A percentile compares a stretch with the other conserved stretches of the same genome.
Evolutionary conservation across 108 stramenopile genomes (phyloP).

Genomic region (Nitzschia palea): DNA sequence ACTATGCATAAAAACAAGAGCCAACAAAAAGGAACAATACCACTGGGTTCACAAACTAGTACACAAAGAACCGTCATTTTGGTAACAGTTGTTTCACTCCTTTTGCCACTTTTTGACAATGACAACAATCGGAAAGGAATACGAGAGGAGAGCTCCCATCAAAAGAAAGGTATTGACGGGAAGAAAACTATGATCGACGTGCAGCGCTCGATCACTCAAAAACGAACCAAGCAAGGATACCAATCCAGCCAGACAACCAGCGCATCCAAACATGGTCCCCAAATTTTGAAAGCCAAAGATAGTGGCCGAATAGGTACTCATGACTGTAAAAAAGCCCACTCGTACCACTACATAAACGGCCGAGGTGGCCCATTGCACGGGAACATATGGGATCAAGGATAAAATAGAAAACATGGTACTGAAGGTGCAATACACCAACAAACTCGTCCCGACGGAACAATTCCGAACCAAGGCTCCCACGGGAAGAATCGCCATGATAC

Average conservation of each 20-base stretch:
- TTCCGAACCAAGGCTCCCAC: conserved; percentile 18
- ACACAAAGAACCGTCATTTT: no score
- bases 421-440: conserved; percentile 6
- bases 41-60: no score
- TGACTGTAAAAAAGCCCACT: conserved; percentile 21
- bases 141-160: conserved; percentile 9
- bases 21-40: no score
- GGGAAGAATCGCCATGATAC: conserved; percentile 16
- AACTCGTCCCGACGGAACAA: conserved; percentile 20
- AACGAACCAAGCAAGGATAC: conserved; percentile 1
- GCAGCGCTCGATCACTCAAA: conserved; percentile 5
- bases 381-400: conserved; percentile 4
- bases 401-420: conserved; percentile 6
- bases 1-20: no score
- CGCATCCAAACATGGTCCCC: conserved; percentile 24
- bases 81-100: no score
- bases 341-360: conserved; percentile 8
- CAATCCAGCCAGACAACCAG: conserved; percentile 19
- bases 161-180: conserved; percentile 8
- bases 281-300: conserved; percentile 19
- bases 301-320: conserved; percentile 23
- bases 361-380: conserved; percentile 10
- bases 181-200: conserved; percentile 9
- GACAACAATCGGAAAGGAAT: conserved; percentile 12
- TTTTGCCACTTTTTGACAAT: not conserved